phyloP scores from a whole-genome alignment of 805 yeast species.

The Groenewaldozyma tartarivorans region DNA sequence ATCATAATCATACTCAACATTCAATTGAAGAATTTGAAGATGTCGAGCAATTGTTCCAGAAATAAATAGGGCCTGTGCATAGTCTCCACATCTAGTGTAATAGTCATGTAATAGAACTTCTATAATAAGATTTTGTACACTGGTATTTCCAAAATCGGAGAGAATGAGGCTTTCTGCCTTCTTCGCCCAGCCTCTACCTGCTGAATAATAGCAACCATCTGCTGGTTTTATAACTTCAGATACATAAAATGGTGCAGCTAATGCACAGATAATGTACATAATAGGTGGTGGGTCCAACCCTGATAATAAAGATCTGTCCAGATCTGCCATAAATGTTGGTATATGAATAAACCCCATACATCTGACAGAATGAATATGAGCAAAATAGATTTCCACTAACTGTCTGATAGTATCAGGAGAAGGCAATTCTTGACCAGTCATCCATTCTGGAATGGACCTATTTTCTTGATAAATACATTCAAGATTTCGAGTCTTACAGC shows the following conservation, averaged over 20 bases:
- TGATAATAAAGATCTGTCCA: background rate
- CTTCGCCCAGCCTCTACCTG: conserved; percentile 13
- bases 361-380: conserved; percentile 11
- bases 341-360: conserved; percentile 12
- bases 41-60: conserved; percentile 8
- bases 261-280: conserved; percentile 10
- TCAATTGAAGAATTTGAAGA: conserved; percentile 11
- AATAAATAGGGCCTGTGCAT: conserved; percentile 8
- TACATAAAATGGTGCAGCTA: conserved; percentile 13
- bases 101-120: conserved; percentile 8
- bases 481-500: conserved; percentile 6
- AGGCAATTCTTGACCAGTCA: conserved; percentile 6
- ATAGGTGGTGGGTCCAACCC: conserved; percentile 2
- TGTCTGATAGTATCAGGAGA: background rate
- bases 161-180: conserved; percentile 6
- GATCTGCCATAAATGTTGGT: conserved; percentile 7
- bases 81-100: conserved; percentile 8
- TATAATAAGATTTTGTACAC: conserved; percentile 8
- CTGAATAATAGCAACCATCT: conserved; percentile 1
- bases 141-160: conserved; percentile 5
- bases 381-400: conserved; percentile 8
- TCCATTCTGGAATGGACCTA: conserved; percentile 4
- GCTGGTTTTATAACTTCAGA: conserved; percentile 1
- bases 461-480: conserved; percentile 5
- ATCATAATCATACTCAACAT: conserved; percentile 11